These are phyloP conservation scores for Pezicula rhizophila DNA, from an alignment of 2,329 filamentous ascomycete species.

Conservation along the genomic window DNA sequence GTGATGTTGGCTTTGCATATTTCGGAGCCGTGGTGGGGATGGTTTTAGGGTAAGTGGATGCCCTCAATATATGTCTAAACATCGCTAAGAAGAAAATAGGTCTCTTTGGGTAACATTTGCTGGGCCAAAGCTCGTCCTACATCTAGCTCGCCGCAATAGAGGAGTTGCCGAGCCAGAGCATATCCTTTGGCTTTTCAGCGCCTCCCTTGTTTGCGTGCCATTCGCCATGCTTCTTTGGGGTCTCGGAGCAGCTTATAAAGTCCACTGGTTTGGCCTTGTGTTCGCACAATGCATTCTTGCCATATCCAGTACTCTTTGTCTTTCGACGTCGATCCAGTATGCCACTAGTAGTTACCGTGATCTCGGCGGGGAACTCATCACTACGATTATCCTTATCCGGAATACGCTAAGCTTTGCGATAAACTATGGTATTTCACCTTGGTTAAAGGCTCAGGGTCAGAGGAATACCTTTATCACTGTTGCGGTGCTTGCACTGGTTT, in stretches of 20 bases:
- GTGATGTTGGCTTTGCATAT: constrained; percentile 25
- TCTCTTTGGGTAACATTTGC: constrained; percentile 14
- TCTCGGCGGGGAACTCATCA: constrained; percentile 39
- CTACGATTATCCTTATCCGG: constrained; percentile 39
- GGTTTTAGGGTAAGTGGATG: constrained; percentile 16
- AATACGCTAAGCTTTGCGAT: constrained; percentile 44
- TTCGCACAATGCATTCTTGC: constrained; percentile 39
- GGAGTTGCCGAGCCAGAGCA: constrained; percentile 29
- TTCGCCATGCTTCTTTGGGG: constrained; percentile 42
- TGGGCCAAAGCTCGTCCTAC: constrained; percentile 14
- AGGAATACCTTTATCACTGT: constrained; percentile 37
- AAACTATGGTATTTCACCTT: constrained; percentile 43
- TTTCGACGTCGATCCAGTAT: constrained; percentile 38
- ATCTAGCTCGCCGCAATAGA: constrained; percentile 33
- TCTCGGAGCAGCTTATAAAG: constrained; percentile 37
- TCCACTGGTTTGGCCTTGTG: constrained; percentile 39
- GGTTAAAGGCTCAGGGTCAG: constrained; percentile 32
- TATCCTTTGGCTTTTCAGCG: constrained; percentile 23
- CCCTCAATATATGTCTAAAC: not conserved
- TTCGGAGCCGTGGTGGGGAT: constrained; percentile 23
- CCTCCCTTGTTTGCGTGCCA: constrained; percentile 34
- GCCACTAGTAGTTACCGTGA: constrained; percentile 41
- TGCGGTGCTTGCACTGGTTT: constrained; percentile 23
- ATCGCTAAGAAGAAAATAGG: not conserved
- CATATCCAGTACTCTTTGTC: constrained; percentile 28